Base-by-base conservation (phyloP, 2,329 filamentous ascomycete species). In the Nothophoma quercina region DNA sequence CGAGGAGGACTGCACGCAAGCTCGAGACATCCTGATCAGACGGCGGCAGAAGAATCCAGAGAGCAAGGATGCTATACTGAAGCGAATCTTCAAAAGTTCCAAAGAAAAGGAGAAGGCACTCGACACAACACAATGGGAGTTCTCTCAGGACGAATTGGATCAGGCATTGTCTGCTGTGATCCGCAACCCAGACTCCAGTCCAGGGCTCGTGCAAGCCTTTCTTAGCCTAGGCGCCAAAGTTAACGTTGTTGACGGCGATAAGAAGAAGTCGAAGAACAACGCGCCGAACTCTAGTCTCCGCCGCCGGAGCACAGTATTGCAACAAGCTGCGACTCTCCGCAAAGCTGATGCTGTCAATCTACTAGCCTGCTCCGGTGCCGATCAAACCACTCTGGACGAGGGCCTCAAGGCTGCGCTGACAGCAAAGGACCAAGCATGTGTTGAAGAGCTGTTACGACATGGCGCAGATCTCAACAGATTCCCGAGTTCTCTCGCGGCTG, bases 131-230 rank as follows among this genome's bases (percentile, higher is more conserved):
- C 49, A 57, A 33, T 69, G 67, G 65, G 51, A 63, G 12, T 73
- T 73, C 48, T 67, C 69, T 8, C 70, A 72, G 33, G 70, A 73
- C 15, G 71, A 74, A 41, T 55, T 74, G 22, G 71, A 74, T 42
- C 61, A 70, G 26, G 69, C 69, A 3, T 51, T 74, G 32, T 71
- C 65, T n/a, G 64, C 64, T 15, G 63, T 69, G 26, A 65, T 74
- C 36, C 62, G 66, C 34, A 66, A 65, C 40, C 61, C 67, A 9
- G 59, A 69, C 5, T 67, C 66, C 7, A 68, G 51, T 15, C 61
- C 67, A 16, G 69, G 69, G 7, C 59, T 73, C 5, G 64, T 73
- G 2, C 69, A 72, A 51, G 70, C 71, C 3, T 70, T 72, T 36
- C 49, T 74, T 10, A 59, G 52, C 38, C 57, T 72, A 23, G 71